Base-by-base conservation (phyloP, 805 yeast genomes). In the Ogataea methanolica region DNA sequence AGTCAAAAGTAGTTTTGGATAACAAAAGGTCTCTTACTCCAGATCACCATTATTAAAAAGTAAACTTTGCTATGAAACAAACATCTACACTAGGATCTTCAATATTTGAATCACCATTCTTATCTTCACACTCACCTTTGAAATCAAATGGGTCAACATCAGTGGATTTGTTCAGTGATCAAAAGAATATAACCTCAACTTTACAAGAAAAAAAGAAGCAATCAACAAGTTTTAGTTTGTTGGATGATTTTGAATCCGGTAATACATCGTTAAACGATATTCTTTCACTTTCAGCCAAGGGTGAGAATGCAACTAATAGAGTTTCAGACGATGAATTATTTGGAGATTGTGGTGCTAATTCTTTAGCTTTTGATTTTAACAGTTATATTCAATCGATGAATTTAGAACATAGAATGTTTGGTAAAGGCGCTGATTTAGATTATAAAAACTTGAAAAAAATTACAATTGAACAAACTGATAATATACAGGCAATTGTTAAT, bases 201-300 rank as follows among this genome's bases (percentile, higher is more conserved):
- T 39, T 21, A 35, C 39, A 29, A 36, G 34, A 41, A 45, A 47
- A 39, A 21, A 23, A 36, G 14, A 41, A 40, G 29, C 34, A n/a
- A 22, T 21, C 34, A 42, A 42, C 43, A 43, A 36, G 48, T 48
- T 50, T 49, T 5, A 56, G 50, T 44, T 42, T 60, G 2, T 47
- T 64, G 42, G 67, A 63, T 46, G 68, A 64, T 47, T 63, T 60
- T 43, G 62, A 57, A 33, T 42, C 60, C 6, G 63, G 62, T 9
- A 55, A 60, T 46, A 52, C 60, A 33, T 44, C 55, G 6, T 37
- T 56, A 17, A 59, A 54, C 42, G 65, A 59, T 43, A 57, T 56
- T 14, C 39, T 26, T 44, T n/a, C 22, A 17, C 11, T 19, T 33
- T 5, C 37, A 36, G 6, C 21, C 15, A 26, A 17, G 6, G 11